phyloP scores from a whole-genome alignment of 495 filamentous ascomycete genomes.

The Penicillium egyptiacum region DNA sequence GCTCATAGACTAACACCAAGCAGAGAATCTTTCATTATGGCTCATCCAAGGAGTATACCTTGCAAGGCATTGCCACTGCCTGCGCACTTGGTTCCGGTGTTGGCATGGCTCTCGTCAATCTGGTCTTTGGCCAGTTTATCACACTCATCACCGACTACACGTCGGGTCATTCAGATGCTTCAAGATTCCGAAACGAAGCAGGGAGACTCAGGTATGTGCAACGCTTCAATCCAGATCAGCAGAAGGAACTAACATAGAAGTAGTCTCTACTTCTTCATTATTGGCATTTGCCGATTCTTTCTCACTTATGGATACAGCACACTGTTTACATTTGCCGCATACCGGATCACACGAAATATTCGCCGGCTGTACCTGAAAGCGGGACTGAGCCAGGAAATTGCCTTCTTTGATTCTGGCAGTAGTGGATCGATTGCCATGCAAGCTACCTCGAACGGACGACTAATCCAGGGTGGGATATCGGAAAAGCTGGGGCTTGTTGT shows the following conservation, averaged over 20 bases:
- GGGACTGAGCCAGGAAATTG: slow-evolving; percentile 76
- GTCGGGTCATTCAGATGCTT: background rate
- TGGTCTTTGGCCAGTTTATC: slow-evolving; percentile 15
- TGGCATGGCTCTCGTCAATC: slow-evolving; percentile 13
- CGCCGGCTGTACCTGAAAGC: slow-evolving; percentile 68
- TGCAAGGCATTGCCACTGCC: slow-evolving; percentile 6
- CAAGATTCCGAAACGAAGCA: slow-evolving; percentile 5
- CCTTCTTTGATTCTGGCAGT: slow-evolving; percentile 75
- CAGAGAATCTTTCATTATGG: slow-evolving; percentile 14
- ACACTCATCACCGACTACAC: slow-evolving; percentile 9
- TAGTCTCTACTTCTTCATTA: slow-evolving; percentile 20
- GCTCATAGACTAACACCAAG: background rate
- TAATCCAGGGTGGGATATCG: slow-evolving; percentile 73
- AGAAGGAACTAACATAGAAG: background rate
- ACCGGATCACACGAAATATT: slow-evolving; percentile 73
- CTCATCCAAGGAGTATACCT: slow-evolving; percentile 8
- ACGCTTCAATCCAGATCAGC: background rate
- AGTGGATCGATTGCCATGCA: slow-evolving; percentile 79
- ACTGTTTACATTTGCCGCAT: slow-evolving; percentile 31
- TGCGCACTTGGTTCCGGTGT: slow-evolving; percentile 13
- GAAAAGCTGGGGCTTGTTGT: slow-evolving; percentile 70
- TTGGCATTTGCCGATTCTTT: slow-evolving; percentile 34
- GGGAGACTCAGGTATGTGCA: slow-evolving; percentile 7
- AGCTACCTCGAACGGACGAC: slow-evolving; percentile 69
- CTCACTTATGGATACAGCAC: slow-evolving; percentile 29